Conservation (phyloP, 2,329 filamentous ascomycete genomes). For the Fusarium irregulare region DNA sequence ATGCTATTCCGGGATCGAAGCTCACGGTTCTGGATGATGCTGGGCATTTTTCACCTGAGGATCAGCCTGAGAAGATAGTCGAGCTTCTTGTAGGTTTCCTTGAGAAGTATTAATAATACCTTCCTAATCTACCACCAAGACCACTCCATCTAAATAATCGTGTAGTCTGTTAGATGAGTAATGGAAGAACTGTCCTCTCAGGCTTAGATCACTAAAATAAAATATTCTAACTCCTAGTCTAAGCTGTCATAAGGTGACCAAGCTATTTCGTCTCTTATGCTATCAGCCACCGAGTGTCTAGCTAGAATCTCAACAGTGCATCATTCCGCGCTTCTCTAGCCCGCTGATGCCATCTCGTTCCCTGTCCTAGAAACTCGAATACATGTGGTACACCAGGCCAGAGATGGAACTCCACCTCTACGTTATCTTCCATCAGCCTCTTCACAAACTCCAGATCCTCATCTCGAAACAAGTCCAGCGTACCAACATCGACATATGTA, state of each 20-base stretch:
- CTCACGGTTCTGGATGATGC: conserved; percentile 45
- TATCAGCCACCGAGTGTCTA: neutral
- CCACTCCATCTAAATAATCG: too few species aligned
- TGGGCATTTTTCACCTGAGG: conserved; percentile 49
- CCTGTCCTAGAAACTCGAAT: conserved; percentile 31
- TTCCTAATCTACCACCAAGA: too few species aligned
- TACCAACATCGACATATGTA: conserved; percentile 36
- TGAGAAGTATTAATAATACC: neutral
- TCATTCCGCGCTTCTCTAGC: conserved; percentile 22
- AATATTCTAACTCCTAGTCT: neutral
- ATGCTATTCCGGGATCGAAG: conserved; percentile 47
- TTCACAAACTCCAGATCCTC: conserved; percentile 35
- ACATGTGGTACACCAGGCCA: conserved; percentile 40
- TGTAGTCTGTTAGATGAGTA: too few species aligned
- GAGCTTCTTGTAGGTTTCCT: conserved; percentile 29
- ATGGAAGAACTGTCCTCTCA: too few species aligned
- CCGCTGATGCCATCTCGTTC: conserved; percentile 28
- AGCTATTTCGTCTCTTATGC: neutral
- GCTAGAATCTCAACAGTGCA: conserved; percentile 28
- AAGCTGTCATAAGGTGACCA: neutral
- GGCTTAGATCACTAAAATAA: too few species aligned
- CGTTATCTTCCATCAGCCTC: conserved; percentile 33
- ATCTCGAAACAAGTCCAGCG: conserved; percentile 36
- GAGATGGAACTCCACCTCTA: conserved; percentile 42
- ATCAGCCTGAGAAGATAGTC: conserved; percentile 42